Percentiles rank a stretch among this genome's conserved stretches.
Evolutionary conservation across 495 filamentous ascomycete species (phyloP).

Genomic region (Barbatosphaeria neglecta): DNA sequence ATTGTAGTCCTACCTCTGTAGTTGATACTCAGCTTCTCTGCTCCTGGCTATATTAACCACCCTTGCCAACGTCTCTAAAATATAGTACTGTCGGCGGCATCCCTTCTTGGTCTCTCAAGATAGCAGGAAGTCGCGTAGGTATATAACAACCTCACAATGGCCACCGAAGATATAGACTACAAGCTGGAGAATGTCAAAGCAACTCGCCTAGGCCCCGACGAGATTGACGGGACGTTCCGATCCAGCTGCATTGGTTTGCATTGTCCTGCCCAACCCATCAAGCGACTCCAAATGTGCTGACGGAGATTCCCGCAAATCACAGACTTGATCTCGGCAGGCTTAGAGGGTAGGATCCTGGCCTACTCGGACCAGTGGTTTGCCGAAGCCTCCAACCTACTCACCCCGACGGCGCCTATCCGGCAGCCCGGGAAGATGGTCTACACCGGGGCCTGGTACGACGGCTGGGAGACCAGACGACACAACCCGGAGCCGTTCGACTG

Average conservation of each 20-base stretch:
- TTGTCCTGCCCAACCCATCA: background rate
- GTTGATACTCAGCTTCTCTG: no score
- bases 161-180: conserved; percentile 27
- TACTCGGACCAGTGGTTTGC: conserved; percentile 89
- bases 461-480: conserved; percentile 87
- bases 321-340: conserved; percentile 67
- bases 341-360: conserved; percentile 63
- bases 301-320: background rate
- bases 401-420: conserved; percentile 59
- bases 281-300: background rate
- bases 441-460: conserved; percentile 88
- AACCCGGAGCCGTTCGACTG: conserved; percentile 72
- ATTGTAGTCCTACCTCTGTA: background rate
- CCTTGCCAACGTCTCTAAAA: no score
- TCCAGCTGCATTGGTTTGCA: conserved; percentile 53
- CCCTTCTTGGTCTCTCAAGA: background rate
- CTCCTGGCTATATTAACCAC: no score
- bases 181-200: conserved; percentile 34
- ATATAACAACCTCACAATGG: background rate
- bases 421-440: conserved; percentile 74
- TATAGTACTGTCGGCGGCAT: no score
- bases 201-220: conserved; percentile 36
- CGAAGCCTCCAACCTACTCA: conserved; percentile 67
- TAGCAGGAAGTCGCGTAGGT: no score
- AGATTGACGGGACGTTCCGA: conserved; percentile 63